phyloP scores from a whole-genome alignment of 2,329 filamentous ascomycete genomes.

The Graphiopsis chlorocephala region DNA sequence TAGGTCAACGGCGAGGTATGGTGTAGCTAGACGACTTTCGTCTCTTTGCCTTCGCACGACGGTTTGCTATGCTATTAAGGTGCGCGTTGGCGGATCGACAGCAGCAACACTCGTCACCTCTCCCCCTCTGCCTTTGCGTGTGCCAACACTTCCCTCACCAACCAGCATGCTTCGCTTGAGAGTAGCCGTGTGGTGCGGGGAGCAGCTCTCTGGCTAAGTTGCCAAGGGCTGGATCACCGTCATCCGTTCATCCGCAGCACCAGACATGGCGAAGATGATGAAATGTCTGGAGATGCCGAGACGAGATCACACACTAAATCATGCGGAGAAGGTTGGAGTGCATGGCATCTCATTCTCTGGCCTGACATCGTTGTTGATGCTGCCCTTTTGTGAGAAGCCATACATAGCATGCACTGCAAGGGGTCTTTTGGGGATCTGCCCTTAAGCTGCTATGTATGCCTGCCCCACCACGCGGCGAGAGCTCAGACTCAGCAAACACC shows the following conservation, averaged over 20 bases:
- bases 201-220: slow-evolving; percentile 6
- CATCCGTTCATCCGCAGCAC: slow-evolving; percentile 10
- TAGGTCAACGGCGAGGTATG: neutral
- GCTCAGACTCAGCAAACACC: neutral
- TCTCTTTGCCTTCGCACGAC: neutral
- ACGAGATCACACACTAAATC: neutral
- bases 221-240: slow-evolving; percentile 12
- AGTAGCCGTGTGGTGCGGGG: slow-evolving; percentile 9
- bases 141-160: neutral
- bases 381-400: neutral
- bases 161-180: neutral
- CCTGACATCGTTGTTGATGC: slow-evolving; percentile 6
- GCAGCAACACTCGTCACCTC: neutral
- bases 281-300: slow-evolving; percentile 8
- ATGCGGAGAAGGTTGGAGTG: slow-evolving; percentile 12
- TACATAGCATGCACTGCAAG: neutral
- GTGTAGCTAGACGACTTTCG: neutral
- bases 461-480: neutral
- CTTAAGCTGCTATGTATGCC: neutral
- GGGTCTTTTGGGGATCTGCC: neutral
- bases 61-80: neutral
- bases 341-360: slow-evolving; percentile 6
- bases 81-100: neutral
- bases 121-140: neutral
- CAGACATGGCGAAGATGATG: neutral